Evolutionary conservation across 2,329 filamentous ascomycete species (phyloP), one percentile per base, ranked within the genome.

Genomic region (Fusarium nurragi): DNA sequence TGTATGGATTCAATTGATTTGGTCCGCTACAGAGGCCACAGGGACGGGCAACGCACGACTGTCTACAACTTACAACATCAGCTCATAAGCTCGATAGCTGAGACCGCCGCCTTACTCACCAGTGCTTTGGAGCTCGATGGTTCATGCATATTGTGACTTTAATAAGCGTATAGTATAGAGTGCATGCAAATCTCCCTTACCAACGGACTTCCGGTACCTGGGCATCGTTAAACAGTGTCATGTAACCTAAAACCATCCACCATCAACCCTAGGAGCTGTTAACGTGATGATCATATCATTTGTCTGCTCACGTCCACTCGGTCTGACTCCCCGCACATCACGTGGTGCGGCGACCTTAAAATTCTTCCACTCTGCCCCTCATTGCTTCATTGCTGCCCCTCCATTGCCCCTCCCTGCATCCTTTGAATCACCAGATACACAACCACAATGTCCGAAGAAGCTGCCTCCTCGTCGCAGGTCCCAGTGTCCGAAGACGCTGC

Each of bases 371-470:
- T 41, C 36, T 51, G 48, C 48, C 48, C 48, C 48, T 51, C 48
- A 51, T 51, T 51, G 32, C 32, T 34, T 34, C 32, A 34, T 34
- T 8, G 32, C 32, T 34, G 48, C 48, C 48, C 48, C 48, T 45
- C 48, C 38, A 51, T 51, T 19, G 19, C 39, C 32, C 55, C 65
- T 58, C 65, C 67, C 9, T 32, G 30, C 16, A 22, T 19, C 38
- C 21, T 19, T 47, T 14, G 25, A 45, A 47, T 32, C 26, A 44
- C 48, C 37, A 25, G 32, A 28, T n/a, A 13, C 22, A 34, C 25
- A 49, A 44, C 3, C 28, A 34, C 26, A 44, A 51, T 51, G 48
- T 51, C 48, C 38, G 48, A 51, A 23, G 38, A 51, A 44, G 40
- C 23, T 18, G 23, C 21, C n/a, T 22, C 43, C 43, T 23, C 37